A percentile compares a stretch with the other conserved stretches of the same genome.
These are phyloP conservation scores for Suhomyces canberraensis DNA, from an alignment of 805 yeast species.

Conservation along the genomic window DNA sequence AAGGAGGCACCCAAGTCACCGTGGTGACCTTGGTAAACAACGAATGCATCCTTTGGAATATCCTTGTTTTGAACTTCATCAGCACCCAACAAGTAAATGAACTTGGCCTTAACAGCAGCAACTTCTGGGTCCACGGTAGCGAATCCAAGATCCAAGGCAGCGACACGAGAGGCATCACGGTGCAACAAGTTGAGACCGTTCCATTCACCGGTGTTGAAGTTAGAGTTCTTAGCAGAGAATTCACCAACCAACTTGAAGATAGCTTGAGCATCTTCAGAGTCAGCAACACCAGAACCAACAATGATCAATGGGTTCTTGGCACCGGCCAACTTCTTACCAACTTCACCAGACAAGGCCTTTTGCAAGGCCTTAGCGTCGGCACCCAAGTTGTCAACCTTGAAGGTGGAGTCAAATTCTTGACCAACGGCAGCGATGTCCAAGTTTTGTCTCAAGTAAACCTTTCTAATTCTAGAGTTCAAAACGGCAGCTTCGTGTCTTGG, in stretches of 20 bases:
- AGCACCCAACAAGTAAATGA: conserved; percentile 78
- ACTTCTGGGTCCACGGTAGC: conserved; percentile 48
- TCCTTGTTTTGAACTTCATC: conserved; percentile 70
- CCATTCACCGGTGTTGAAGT: conserved; percentile 71
- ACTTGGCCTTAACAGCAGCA: conserved; percentile 56
- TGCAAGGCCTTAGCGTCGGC: conserved; percentile 52
- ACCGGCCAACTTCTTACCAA: conserved; percentile 61
- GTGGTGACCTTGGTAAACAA: conserved; percentile 87
- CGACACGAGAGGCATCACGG: conserved; percentile 84
- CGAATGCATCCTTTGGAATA: conserved; percentile 82
- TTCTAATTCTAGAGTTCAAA: conserved; percentile 77
- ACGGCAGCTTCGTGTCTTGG: conserved; percentile 92
- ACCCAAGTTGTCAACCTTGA: conserved; percentile 63
- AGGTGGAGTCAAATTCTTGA: conserved; percentile 74
- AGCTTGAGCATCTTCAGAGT: conserved; percentile 60
- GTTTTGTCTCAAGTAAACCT: conserved; percentile 67
- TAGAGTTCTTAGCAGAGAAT: conserved; percentile 52
- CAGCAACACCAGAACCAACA: conserved; percentile 77
- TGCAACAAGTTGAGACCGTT: conserved; percentile 78
- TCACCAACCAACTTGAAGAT: conserved; percentile 57
- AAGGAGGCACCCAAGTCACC: conserved; percentile 86
- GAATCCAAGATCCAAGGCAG: conserved; percentile 84
- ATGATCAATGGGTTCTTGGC: conserved; percentile 77
- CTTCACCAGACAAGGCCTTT: conserved; percentile 60
- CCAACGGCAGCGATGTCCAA: conserved; percentile 74